These are phyloP conservation scores for Lecanicillium sp. DNA, from an alignment of 2,329 filamentous ascomycete species.

Conservation along the genomic window DNA sequence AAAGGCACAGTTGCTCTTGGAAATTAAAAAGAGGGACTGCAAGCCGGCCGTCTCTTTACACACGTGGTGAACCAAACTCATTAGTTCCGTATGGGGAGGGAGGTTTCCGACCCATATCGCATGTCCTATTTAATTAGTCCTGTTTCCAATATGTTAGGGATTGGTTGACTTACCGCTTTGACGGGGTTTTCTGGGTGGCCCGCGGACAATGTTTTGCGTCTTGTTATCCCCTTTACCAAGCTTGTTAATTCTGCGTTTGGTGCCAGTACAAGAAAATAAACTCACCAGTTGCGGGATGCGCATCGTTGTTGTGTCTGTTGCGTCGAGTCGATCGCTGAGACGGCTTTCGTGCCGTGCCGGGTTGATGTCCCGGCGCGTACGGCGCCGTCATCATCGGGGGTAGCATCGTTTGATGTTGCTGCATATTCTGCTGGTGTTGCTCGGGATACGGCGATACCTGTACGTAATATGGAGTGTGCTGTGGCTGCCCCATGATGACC, in stretches of 20 bases:
- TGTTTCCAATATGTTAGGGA: constrained; percentile 7
- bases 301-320: not conserved
- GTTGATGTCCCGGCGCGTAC: constrained; percentile 8
- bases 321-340: constrained; percentile 2
- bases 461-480: constrained; percentile 31
- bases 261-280: no score
- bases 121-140: constrained; percentile 47
- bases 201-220: constrained; percentile 21
- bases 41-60: constrained; percentile 71
- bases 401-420: constrained; percentile 22
- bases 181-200: constrained; percentile 48
- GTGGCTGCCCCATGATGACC: constrained; percentile 26
- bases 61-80: constrained; percentile 85
- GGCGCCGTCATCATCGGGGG: constrained; percentile 13
- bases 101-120: constrained; percentile 96
- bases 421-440: constrained; percentile 20
- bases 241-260: not conserved
- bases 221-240: not conserved
- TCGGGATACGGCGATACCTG: constrained; percentile 22
- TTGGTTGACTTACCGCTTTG: constrained; percentile 49
- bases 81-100: constrained; percentile 72
- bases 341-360: not conserved
- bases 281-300: no score
- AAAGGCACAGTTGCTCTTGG: constrained; percentile 95
- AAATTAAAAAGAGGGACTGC: constrained; percentile 87